Conservation (phyloP, 2,329 filamentous ascomycete genomes). For the Erysiphe pulchra region DNA sequence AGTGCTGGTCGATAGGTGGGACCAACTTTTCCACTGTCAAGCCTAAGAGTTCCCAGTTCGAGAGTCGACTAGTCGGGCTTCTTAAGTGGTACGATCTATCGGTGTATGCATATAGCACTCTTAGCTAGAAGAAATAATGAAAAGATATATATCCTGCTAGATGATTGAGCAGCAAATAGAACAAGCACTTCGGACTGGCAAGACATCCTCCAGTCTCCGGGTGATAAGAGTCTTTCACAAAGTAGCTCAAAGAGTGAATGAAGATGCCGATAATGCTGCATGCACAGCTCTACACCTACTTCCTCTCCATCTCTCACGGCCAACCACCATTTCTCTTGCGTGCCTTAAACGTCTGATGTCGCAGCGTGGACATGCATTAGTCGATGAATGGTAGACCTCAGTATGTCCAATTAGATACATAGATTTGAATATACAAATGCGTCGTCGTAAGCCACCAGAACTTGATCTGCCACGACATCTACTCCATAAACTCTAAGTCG, state of each 20-base stretch:
- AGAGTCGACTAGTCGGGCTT: too few relatives aligned
- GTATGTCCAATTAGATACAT: neutral
- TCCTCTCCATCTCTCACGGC: neutral
- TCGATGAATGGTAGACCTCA: neutral
- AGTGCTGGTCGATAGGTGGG: too few relatives aligned
- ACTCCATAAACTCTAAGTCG: too few relatives aligned
- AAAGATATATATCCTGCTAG: neutral
- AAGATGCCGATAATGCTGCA: neutral
- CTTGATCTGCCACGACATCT: neutral
- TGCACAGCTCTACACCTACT: neutral
- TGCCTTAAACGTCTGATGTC: neutral
- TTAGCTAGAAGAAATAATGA: neutral
- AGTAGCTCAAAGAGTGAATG: neutral
- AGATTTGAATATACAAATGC: too few relatives aligned
- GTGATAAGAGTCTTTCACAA: neutral
- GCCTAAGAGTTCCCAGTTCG: too few relatives aligned
- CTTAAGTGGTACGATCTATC: too few relatives aligned
- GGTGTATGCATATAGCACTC: neutral
- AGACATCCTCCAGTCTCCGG: neutral
- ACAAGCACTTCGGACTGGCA: neutral
- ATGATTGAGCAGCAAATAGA: neutral
- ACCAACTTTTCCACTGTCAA: too few relatives aligned
- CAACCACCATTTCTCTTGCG: neutral
- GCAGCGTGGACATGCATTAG: neutral
- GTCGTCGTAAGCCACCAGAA: neutral